Evolutionary conservation across 2,329 filamentous ascomycete genomes (phyloP), one percentile per base, ranked within the genome.

Genomic region (Botrytis deweyae): DNA sequence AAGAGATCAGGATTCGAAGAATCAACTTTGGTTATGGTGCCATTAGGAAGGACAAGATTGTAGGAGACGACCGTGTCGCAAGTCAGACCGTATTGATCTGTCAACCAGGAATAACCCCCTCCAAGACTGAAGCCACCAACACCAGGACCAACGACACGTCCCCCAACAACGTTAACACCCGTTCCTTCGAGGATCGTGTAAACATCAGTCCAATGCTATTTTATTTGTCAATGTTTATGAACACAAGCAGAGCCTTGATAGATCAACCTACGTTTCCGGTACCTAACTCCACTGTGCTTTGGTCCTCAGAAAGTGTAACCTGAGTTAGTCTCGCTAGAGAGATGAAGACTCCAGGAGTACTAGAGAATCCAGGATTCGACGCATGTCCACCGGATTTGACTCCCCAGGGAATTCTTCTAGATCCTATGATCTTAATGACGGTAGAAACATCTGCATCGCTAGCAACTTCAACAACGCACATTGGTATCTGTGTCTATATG

Each of bases 371-470:
- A n/a, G 74, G 72, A 64, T 77, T 77, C 16, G 76, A 76, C 52
- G 73, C 72, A 75, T 85, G 83, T 1, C 84, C 82, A 18, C 82
- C 83, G 71, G 81, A 82, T 76, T 83, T 83, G 68, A 82, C 80
- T 10, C 82, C 80, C 52, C 52, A 58, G n/a, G 52, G 75, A 84
- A 83, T 1, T 80, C 77, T 79, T 20, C 75, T 66, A 0, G 77
- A 74, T 1, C 70, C 77, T 49, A 82, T 73, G 8, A 80, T 76
- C 62, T 78, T 72, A 29, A 82, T 63, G 9, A 77, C 77, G 2
- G 40, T 67, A 5, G 80, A 78, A 1, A 81, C 75, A 74, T 81
- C 80, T 14, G 75, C 61, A 1, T 76, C 74, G 0, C 75, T 76
- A 0, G 72, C 77, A 10, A 77, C 77, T 59, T 80, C 75, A 33